Conservation (phyloP, 495 filamentous ascomycete species). For the Lineolata rhizophorae region DNA sequence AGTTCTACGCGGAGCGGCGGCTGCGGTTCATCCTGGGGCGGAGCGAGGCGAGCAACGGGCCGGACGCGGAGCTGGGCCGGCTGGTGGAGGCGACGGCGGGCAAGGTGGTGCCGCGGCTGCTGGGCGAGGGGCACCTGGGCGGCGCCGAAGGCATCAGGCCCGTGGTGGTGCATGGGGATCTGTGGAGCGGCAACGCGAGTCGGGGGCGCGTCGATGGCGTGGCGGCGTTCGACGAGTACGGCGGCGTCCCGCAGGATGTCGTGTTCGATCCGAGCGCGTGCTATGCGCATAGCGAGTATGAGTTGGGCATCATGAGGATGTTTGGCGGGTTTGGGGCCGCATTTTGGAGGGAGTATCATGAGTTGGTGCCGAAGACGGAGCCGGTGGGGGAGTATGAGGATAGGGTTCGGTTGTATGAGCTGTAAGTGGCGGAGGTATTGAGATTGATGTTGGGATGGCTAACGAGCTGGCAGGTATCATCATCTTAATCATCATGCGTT, state of each 20-base stretch:
- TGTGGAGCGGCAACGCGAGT: slow-evolving; percentile 79
- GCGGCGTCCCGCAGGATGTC: slow-evolving; percentile 45
- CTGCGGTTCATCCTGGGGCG: slow-evolving; percentile 37
- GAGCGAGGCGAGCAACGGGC: slow-evolving; percentile 37
- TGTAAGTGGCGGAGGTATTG: slow-evolving; percentile 23
- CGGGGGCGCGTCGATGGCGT: slow-evolving; percentile 31
- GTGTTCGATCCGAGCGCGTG: slow-evolving; percentile 63
- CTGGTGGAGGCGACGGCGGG: slow-evolving; percentile 39
- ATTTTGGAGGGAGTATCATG: slow-evolving; percentile 61
- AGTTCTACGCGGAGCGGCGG: slow-evolving; percentile 61
- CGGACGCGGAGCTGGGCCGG: slow-evolving; percentile 32
- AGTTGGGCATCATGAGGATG: slow-evolving; percentile 87
- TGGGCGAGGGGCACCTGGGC: slow-evolving; percentile 44
- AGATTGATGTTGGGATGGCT: background rate
- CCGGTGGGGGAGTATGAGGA: slow-evolving; percentile 72
- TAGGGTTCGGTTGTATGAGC: slow-evolving; percentile 54
- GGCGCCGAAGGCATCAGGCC: slow-evolving; percentile 36
- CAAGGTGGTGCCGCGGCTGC: slow-evolving; percentile 45
- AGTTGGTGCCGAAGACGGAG: slow-evolving; percentile 52
- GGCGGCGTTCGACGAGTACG: slow-evolving; percentile 16
- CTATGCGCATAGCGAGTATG: slow-evolving; percentile 78
- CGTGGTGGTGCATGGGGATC: slow-evolving; percentile 71
- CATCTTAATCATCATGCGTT: slow-evolving; percentile 75
- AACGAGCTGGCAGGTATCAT: slow-evolving; percentile 39
- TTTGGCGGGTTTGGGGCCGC: slow-evolving; percentile 65